Percentiles rank a stretch among this genome's conserved stretches.
Evolutionary conservation across 768 basidiomycete species (phyloP).

Genomic region (Tricholoma furcatifolium): DNA sequence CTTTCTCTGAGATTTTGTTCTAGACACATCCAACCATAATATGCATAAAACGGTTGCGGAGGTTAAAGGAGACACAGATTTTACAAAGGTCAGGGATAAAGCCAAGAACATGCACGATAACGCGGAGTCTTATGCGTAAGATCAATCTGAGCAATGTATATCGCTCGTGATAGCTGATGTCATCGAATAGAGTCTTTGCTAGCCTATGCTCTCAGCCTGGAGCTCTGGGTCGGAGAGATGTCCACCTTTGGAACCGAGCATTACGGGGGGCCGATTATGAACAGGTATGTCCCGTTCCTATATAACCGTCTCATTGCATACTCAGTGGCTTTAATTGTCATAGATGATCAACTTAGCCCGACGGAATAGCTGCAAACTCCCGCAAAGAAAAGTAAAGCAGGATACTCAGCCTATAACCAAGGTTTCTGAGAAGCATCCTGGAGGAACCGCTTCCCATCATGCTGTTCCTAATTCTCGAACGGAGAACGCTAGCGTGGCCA

Average conservation of each 20-base stretch:
- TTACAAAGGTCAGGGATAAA: neutral
- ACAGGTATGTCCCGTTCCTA: neutral
- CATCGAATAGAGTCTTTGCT: neutral
- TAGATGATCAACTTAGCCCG: neutral
- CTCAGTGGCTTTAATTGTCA: neutral
- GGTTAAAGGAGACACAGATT: neutral
- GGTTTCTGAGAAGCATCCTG: neutral
- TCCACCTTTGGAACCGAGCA: constrained; percentile 1
- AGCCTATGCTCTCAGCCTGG: constrained; percentile 3
- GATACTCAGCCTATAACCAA: neutral
- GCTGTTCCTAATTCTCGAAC: neutral
- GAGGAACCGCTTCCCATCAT: neutral
- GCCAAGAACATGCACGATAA: neutral
- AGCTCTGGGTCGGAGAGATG: neutral
- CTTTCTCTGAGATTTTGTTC: neutral
- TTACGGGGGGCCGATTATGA: neutral
- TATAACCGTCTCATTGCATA: neutral
- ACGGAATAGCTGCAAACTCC: neutral
- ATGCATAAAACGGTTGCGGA: constrained; percentile 1
- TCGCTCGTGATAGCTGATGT: neutral
- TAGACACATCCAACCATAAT: neutral
- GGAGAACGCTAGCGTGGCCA: neutral
- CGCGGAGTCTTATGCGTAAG: neutral
- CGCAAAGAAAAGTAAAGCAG: neutral
- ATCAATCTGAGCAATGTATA: no score